Conservation (phyloP, 2,329 filamentous ascomycete genomes). For the Sclerotinia subarctica region DNA sequence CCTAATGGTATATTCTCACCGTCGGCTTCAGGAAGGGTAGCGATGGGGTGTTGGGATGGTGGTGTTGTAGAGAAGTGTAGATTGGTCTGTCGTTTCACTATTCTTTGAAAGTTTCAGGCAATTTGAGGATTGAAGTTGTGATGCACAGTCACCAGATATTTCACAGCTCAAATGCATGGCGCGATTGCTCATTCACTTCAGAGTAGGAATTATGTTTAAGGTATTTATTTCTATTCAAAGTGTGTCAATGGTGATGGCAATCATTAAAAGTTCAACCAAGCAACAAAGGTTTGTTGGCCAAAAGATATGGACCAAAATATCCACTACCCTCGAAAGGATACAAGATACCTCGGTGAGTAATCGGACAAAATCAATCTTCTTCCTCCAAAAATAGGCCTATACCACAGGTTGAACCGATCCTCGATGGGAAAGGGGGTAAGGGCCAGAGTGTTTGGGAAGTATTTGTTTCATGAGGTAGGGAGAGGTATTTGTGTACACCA, state of each 20-base stretch:
- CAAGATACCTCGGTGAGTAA: slow-evolving; percentile 69
- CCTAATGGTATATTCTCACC: no score
- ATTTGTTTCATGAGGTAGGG: background rate
- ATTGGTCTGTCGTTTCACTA: no score
- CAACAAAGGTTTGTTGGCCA: slow-evolving; percentile 52
- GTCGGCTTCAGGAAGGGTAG: no score
- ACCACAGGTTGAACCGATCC: slow-evolving; percentile 56
- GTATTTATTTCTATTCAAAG: background rate
- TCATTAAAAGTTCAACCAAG: background rate
- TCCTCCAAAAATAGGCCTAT: slow-evolving; percentile 81
- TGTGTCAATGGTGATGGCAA: background rate
- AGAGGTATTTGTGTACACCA: background rate
- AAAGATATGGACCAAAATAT: slow-evolving; percentile 67
- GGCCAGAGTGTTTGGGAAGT: slow-evolving; percentile 82
- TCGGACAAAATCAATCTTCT: slow-evolving; percentile 64
- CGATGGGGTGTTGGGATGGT: no score
- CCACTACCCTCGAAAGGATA: slow-evolving; percentile 47
- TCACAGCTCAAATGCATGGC: background rate
- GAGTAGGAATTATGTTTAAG: no score
- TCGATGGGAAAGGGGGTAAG: slow-evolving; percentile 53
- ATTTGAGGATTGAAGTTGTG: background rate
- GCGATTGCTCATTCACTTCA: background rate
- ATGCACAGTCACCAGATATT: background rate
- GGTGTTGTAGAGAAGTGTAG: no score
- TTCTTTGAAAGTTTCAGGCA: no score